Evolutionary conservation across 495 filamentous ascomycete genomes (phyloP).

Genomic region (Lindgomyces ingoldianus): DNA sequence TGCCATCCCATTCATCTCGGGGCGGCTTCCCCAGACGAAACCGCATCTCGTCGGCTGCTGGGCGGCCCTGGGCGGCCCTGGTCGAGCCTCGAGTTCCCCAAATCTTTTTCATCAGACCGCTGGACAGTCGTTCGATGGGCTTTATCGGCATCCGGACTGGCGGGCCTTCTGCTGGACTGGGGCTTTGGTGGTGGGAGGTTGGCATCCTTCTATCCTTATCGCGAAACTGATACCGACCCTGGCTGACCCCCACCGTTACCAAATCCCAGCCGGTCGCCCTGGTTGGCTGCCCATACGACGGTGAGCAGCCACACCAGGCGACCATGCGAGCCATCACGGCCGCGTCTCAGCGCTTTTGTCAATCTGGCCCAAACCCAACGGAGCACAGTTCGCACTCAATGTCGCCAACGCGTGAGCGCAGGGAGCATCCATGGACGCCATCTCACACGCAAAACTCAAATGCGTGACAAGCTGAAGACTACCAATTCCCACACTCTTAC

Average conservation of each 20-base stretch:
- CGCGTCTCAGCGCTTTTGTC: too few species aligned
- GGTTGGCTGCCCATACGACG: neutral
- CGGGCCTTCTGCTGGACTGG: too few species aligned
- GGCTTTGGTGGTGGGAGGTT: too few species aligned
- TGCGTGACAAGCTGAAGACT: too few species aligned
- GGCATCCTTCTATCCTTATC: too few species aligned
- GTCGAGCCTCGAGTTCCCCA: too few species aligned
- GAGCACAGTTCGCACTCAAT: neutral
- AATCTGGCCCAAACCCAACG: too few species aligned
- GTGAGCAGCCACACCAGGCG: slow-evolving; percentile 11
- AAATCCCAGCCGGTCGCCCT: neutral
- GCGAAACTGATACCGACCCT: neutral
- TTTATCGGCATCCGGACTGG: neutral
- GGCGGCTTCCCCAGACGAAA: neutral
- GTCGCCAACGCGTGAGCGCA: neutral
- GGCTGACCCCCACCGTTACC: neutral
- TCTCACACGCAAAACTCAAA: too few species aligned
- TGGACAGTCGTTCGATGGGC: too few species aligned
- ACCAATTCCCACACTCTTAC: too few species aligned
- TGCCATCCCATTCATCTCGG: neutral
- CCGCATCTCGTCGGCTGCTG: neutral
- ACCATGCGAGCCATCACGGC: neutral
- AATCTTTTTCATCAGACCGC: too few species aligned
- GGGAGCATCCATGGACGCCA: slow-evolving; percentile 11
- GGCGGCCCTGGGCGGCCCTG: too few species aligned